A percentile compares a stretch with the other conserved stretches of the same genome.
phyloP scores from a whole-genome alignment of 176 grass and related monocot genomes.

The Eragrostis curvula region DNA sequence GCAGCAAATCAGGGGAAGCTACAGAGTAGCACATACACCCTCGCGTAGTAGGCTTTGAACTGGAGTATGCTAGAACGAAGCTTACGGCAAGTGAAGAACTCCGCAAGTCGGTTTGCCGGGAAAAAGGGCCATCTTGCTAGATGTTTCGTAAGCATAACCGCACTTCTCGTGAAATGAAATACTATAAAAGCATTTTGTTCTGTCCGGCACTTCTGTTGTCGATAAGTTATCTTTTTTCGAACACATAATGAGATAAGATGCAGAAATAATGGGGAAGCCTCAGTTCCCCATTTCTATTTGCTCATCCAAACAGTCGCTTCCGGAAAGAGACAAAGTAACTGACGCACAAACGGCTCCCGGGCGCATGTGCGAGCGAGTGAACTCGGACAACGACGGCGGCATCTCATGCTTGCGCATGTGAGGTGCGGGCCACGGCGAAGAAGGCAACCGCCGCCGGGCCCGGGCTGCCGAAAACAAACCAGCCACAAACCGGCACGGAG shows the following conservation, averaged over 20 bases:
- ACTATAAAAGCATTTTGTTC: background rate
- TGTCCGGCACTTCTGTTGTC: conserved; percentile 2
- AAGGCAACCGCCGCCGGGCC: background rate
- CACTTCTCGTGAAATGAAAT: background rate
- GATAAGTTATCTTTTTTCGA: conserved; percentile 3
- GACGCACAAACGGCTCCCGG: conserved; percentile 17
- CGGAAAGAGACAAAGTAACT: conserved; percentile 51
- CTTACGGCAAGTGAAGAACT: background rate
- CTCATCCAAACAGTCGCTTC: background rate
- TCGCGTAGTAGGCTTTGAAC: background rate
- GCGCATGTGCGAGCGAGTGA: conserved; percentile 46
- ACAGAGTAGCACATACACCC: no score
- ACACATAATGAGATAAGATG: background rate
- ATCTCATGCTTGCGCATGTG: conserved; percentile 41
- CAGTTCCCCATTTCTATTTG: background rate
- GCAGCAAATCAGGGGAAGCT: conserved; percentile 16
- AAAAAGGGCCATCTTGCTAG: background rate
- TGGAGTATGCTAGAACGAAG: background rate
- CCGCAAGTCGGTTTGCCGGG: background rate
- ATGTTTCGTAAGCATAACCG: background rate
- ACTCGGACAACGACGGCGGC: conserved; percentile 44
- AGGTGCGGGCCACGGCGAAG: conserved; percentile 33
- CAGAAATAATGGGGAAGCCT: background rate
- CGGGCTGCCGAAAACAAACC: background rate
- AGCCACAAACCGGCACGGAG: background rate